Percentiles rank a stretch among this genome's conserved stretches.
phyloP scores from a whole-genome alignment of 192 early-diverging fungal species.

The Radiomyces spectabilis region DNA sequence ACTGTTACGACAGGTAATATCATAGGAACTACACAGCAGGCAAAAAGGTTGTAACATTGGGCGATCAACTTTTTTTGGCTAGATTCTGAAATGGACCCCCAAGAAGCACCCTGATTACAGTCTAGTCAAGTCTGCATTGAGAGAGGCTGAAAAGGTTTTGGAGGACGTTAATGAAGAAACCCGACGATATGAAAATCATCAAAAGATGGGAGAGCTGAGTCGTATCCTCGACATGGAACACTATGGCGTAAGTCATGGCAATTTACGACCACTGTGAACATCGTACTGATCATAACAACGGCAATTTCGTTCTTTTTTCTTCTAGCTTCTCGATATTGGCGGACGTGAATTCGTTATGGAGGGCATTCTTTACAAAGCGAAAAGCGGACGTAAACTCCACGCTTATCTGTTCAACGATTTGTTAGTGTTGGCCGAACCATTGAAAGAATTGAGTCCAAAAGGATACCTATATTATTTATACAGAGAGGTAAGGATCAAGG shows the following conservation, averaged over 20 bases:
- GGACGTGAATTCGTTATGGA: conserved; percentile 63
- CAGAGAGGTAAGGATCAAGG: conserved; percentile 35
- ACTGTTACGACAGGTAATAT: conserved; percentile 63
- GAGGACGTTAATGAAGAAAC: conserved; percentile 83
- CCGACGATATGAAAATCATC: conserved; percentile 45
- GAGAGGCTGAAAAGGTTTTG: conserved; percentile 61
- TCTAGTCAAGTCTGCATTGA: conserved; percentile 51
- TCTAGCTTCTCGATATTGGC: conserved; percentile 46
- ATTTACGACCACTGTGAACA: no score
- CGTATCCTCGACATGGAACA: conserved; percentile 52
- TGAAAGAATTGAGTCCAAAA: conserved; percentile 25
- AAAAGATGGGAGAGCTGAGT: conserved; percentile 49
- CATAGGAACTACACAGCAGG: neutral
- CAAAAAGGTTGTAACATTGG: neutral
- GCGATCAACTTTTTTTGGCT: no score
- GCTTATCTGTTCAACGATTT: conserved; percentile 71
- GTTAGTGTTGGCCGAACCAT: conserved; percentile 50
- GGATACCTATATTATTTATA: conserved; percentile 36
- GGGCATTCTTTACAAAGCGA: conserved; percentile 62
- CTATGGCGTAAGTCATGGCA: conserved; percentile 28
- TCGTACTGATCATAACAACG: neutral
- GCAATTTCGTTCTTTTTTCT: conserved; percentile 1
- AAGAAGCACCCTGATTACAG: conserved; percentile 73
- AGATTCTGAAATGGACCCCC: conserved; percentile 74
- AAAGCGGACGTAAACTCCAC: conserved; percentile 70